Conservation (phyloP, 495 filamentous ascomycete genomes). For the Lepidopterella palustris region DNA sequence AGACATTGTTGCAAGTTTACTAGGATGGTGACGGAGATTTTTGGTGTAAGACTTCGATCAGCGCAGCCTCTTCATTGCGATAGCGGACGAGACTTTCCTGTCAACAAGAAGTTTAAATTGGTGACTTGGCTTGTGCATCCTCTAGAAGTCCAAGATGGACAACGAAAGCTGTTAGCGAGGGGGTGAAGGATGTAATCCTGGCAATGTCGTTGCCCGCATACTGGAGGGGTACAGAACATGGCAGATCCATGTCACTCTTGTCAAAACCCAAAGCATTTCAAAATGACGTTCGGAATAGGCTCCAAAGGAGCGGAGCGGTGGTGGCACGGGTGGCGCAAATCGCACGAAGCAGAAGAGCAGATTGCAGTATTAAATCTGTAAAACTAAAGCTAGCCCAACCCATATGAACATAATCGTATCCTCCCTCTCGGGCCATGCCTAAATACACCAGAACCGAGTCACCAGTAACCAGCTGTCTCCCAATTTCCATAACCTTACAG, state of each 20-base stretch:
- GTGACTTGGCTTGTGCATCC: not conserved
- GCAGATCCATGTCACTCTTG: too few relatives aligned
- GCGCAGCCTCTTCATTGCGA: not conserved
- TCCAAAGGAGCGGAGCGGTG: too few relatives aligned
- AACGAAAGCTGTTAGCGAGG: not conserved
- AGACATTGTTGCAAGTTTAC: conserved; percentile 57
- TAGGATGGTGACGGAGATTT: conserved; percentile 5
- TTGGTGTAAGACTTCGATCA: not conserved
- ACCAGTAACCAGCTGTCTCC: not conserved
- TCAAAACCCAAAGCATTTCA: too few relatives aligned
- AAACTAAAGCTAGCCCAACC: too few relatives aligned
- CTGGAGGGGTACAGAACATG: too few relatives aligned
- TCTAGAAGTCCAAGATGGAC: too few relatives aligned
- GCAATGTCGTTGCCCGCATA: not conserved
- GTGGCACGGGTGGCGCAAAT: too few relatives aligned
- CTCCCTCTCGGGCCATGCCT: too few relatives aligned
- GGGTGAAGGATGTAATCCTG: not conserved
- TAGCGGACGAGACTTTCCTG: not conserved
- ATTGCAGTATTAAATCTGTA: too few relatives aligned
- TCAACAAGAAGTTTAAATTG: not conserved
- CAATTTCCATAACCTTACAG: conserved; percentile 16
- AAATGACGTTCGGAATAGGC: too few relatives aligned
- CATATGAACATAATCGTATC: too few relatives aligned
- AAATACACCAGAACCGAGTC: not conserved
- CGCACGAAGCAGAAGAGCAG: too few relatives aligned